phyloP scores from a whole-genome alignment of 495 filamentous ascomycete species.

The Pyrenula aspistea region DNA sequence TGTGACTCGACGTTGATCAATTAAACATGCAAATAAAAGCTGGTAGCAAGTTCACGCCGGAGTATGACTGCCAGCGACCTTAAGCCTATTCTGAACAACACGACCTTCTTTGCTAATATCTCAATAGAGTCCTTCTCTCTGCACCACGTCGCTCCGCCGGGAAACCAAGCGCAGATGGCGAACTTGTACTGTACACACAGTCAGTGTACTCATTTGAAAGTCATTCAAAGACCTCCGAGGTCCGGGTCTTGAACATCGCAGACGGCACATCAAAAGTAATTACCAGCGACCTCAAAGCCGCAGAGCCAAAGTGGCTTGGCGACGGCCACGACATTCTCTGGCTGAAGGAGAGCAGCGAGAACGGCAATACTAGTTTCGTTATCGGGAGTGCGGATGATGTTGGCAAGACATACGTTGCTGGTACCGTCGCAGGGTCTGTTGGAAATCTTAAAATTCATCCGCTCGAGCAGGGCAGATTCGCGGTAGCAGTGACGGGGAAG shows the following conservation, averaged over 20 bases:
- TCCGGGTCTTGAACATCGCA: conserved; percentile 60
- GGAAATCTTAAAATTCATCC: conserved; percentile 62
- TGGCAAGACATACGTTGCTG: conserved; percentile 46
- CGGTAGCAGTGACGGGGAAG: conserved; percentile 55
- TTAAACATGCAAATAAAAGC: too few species aligned
- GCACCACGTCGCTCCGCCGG: conserved; percentile 72
- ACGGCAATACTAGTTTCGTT: conserved; percentile 54
- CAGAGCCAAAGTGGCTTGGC: conserved; percentile 67
- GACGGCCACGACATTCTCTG: conserved; percentile 51
- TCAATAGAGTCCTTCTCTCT: conserved; percentile 55
- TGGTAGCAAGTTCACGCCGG: too few species aligned
- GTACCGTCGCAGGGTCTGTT: conserved; percentile 52
- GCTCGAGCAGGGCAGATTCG: conserved; percentile 50
- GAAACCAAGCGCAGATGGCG: conserved; percentile 61
- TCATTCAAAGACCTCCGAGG: conserved; percentile 63
- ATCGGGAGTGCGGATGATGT: conserved; percentile 43
- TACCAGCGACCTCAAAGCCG: conserved; percentile 48
- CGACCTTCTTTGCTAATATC: too few species aligned
- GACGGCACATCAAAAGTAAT: conserved; percentile 55
- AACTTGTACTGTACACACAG: conserved; percentile 55
- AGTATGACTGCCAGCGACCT: too few species aligned
- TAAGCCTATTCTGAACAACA: too few species aligned
- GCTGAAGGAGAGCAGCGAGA: conserved; percentile 50
- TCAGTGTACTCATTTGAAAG: conserved; percentile 76
- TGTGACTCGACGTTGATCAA: too few species aligned